These are phyloP conservation scores for Przewalskia tangutica DNA, from an alignment of 257 asterid species.

Conservation along the genomic window DNA sequence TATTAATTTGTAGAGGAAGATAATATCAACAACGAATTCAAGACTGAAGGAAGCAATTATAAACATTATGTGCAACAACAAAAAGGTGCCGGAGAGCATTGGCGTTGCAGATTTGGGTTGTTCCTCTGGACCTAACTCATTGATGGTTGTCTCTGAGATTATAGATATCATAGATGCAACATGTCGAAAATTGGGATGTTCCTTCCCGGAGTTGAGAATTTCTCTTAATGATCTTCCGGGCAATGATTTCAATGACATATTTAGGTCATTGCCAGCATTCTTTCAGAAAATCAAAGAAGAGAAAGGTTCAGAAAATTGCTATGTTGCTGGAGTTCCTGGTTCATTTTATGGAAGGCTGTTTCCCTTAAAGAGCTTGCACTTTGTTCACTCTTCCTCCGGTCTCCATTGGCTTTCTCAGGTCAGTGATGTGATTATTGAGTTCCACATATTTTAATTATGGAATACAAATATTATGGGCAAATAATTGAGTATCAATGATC, in stretches of 20 bases:
- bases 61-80: conserved; percentile 9
- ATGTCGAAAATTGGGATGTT: neutral
- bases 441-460: neutral
- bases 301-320: conserved; percentile 29
- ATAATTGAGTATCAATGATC: no score
- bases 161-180: conserved; percentile 14
- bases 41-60: conserved; percentile 33
- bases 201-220: conserved; percentile 44
- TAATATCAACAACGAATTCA: conserved; percentile 27
- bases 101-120: conserved; percentile 73
- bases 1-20: conserved; percentile 37
- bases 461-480: neutral
- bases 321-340: conserved; percentile 35
- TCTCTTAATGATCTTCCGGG: conserved; percentile 61
- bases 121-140: conserved; percentile 57
- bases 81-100: conserved; percentile 23
- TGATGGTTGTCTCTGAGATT: conserved; percentile 22
- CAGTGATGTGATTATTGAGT: no score
- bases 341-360: conserved; percentile 62
- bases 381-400: conserved; percentile 60
- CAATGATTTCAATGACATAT: conserved; percentile 52
- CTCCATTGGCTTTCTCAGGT: conserved; percentile 85
- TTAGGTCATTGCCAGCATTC: conserved; percentile 41
- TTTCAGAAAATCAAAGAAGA: conserved; percentile 16
- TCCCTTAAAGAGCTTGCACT: conserved; percentile 35